Percentiles rank a stretch among this genome's conserved stretches.
phyloP scores from a whole-genome alignment of 192 early-diverging fungal species.

The Entomortierella lignicola region DNA sequence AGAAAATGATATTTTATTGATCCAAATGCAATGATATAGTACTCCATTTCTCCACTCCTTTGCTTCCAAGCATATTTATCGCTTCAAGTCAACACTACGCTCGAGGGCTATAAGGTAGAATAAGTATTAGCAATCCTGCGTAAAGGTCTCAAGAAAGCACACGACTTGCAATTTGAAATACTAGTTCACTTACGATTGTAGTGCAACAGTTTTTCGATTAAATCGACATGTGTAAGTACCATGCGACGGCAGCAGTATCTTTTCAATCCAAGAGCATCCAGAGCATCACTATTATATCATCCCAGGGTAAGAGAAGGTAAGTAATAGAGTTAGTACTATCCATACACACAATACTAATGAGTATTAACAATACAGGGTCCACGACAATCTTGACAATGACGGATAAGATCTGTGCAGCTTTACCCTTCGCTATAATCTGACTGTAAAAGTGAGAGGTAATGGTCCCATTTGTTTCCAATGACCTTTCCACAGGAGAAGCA shows the following conservation, averaged over 20 bases:
- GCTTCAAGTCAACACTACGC: constrained; percentile 50
- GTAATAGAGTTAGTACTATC: no score
- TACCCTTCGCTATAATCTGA: constrained; percentile 84
- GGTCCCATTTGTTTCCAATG: constrained; percentile 97
- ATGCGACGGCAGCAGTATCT: constrained; percentile 98
- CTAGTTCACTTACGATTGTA: constrained; percentile 88
- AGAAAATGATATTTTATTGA: constrained; percentile 10
- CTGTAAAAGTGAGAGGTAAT: constrained; percentile 84
- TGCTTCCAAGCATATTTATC: constrained; percentile 7
- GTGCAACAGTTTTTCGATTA: constrained; percentile 98
- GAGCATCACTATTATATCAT: constrained; percentile 66
- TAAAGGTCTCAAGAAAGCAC: no score
- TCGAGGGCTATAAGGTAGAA: constrained; percentile 24
- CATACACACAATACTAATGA: no score
- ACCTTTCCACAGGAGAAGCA: constrained; percentile 99
- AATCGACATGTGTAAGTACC: constrained; percentile 97
- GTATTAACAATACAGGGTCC: no score
- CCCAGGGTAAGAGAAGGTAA: no score
- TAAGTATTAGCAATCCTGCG: no score
- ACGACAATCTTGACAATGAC: no score
- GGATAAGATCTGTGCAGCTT: neutral
- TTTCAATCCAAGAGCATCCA: constrained; percentile 78
- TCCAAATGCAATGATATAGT: constrained; percentile 1
- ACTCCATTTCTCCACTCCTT: neutral
- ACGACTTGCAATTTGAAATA: no score